A percentile compares a stretch with the other conserved stretches of the same genome.
These are phyloP conservation scores for Spongospora subterranea DNA, from an alignment of 208 protist species.

Conservation along the genomic window DNA sequence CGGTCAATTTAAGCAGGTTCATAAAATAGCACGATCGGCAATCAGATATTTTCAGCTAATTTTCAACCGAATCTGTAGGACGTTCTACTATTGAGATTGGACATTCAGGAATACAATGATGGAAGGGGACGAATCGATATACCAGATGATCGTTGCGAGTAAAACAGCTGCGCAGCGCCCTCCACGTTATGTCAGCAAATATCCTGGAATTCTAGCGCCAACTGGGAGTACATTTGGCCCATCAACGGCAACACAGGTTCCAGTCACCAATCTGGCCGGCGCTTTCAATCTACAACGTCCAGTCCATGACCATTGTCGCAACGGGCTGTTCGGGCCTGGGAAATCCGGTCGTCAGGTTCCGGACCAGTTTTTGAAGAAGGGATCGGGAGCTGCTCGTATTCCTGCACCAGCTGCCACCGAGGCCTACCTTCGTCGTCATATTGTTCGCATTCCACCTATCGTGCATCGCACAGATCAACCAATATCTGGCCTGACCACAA, in stretches of 20 bases:
- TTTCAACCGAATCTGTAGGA: too few species aligned
- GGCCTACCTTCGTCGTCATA: background rate
- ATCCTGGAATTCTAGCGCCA: background rate
- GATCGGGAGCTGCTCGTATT: background rate
- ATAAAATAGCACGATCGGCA: too few species aligned
- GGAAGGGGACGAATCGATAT: background rate
- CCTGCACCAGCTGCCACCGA: constrained; percentile 24
- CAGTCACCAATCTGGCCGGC: constrained; percentile 8
- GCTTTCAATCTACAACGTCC: background rate
- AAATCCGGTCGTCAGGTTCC: background rate
- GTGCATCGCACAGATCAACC: background rate
- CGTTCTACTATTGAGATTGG: too few species aligned
- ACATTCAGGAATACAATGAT: too few species aligned
- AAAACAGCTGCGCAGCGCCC: background rate
- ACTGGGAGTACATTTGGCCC: background rate
- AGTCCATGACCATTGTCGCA: background rate
- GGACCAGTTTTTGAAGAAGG: background rate
- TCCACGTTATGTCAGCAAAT: constrained; percentile 33
- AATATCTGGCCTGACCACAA: background rate
- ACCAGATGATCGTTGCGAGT: background rate
- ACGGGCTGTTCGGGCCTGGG: background rate
- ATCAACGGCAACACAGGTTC: background rate
- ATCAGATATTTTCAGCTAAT: too few species aligned
- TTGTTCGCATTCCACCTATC: background rate
- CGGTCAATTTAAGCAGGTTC: too few species aligned